Evolutionary conservation across 1,139 yeast genomes (phyloP).

Genomic region (Tardiomyces depauwii): DNA sequence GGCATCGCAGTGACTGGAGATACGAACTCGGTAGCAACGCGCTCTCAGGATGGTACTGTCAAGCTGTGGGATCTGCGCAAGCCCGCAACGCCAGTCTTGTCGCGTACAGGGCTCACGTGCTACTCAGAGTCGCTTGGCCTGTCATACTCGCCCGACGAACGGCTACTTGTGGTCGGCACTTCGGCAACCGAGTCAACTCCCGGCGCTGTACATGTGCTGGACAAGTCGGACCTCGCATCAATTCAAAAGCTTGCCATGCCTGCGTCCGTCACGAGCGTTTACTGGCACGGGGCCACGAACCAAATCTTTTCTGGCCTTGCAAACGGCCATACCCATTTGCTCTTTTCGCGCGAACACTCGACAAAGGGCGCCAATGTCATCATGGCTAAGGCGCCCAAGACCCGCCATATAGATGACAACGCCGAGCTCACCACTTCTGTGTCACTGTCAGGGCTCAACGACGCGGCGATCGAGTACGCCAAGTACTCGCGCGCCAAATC

Average conservation of each 20-base stretch:
- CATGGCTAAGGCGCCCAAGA: slow-evolving; percentile 26
- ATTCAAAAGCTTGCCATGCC: slow-evolving; percentile 9
- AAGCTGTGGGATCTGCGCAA: slow-evolving; percentile 30
- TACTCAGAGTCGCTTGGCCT: slow-evolving; percentile 3
- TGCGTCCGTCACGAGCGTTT: slow-evolving; percentile 15
- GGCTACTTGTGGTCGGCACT: slow-evolving; percentile 17
- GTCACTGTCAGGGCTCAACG: neutral
- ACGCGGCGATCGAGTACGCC: too few species aligned
- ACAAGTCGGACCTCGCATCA: slow-evolving; percentile 26
- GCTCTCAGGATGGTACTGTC: slow-evolving; percentile 16
- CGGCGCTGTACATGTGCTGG: slow-evolving; percentile 22
- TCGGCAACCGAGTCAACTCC: slow-evolving; percentile 5
- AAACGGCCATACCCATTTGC: slow-evolving; percentile 20
- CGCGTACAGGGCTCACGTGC: slow-evolving; percentile 14
- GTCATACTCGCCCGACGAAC: slow-evolving; percentile 19
- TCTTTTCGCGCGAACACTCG: slow-evolving; percentile 27
- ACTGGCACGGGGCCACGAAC: slow-evolving; percentile 23
- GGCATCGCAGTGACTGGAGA: too few species aligned
- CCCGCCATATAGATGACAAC: slow-evolving; percentile 28
- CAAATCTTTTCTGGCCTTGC: slow-evolving; percentile 29
- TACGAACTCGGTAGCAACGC: neutral
- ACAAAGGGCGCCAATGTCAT: slow-evolving; percentile 26
- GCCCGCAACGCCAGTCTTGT: slow-evolving; percentile 23
- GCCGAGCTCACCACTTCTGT: slow-evolving; percentile 2
- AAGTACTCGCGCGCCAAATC: too few species aligned